Conservation (phyloP, 2,329 filamentous ascomycete genomes). For the Orbilia quercus region DNA sequence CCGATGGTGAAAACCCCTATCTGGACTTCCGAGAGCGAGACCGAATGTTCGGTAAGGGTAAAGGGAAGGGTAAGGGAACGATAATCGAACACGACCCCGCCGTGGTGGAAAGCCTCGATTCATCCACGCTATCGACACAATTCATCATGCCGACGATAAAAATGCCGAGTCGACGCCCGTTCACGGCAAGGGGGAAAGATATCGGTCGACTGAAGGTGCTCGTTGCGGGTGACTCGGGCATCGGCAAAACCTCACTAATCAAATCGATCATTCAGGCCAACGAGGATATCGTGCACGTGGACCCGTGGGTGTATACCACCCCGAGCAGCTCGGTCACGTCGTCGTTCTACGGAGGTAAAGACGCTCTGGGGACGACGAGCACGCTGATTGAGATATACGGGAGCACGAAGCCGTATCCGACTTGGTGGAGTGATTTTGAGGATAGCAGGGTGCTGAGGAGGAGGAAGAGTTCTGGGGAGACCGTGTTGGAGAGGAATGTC, state of each 20-base stretch:
- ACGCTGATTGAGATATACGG: slow-evolving; percentile 76
- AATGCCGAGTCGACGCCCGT: slow-evolving; percentile 88
- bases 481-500: slow-evolving; percentile 86
- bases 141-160: slow-evolving; percentile 97
- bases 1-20: slow-evolving; percentile 25
- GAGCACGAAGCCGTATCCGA: slow-evolving; percentile 84
- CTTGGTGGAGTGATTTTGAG: slow-evolving; percentile 87
- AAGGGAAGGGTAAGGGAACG: slow-evolving; percentile 62
- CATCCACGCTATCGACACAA: slow-evolving; percentile 70
- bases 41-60: slow-evolving; percentile 68
- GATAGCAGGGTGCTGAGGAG: slow-evolving; percentile 71
- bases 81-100: slow-evolving; percentile 58
- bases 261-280: slow-evolving; percentile 86
- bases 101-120: slow-evolving; percentile 60
- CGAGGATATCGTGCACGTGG: slow-evolving; percentile 93
- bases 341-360: slow-evolving; percentile 58
- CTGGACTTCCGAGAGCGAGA: slow-evolving; percentile 51
- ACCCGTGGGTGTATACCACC: slow-evolving; percentile 68
- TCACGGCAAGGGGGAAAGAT: slow-evolving; percentile 84
- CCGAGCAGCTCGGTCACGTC: slow-evolving; percentile 57
- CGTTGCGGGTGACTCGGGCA: slow-evolving; percentile 79
- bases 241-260: slow-evolving; percentile 90
- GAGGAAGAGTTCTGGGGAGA: slow-evolving; percentile 78
- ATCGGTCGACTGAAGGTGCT: slow-evolving; percentile 91
- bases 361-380: slow-evolving; percentile 57